Evolutionary conservation across 768 basidiomycete genomes (phyloP), one percentile per base, ranked within the genome.

Genomic region (Lentinula detonsa): DNA sequence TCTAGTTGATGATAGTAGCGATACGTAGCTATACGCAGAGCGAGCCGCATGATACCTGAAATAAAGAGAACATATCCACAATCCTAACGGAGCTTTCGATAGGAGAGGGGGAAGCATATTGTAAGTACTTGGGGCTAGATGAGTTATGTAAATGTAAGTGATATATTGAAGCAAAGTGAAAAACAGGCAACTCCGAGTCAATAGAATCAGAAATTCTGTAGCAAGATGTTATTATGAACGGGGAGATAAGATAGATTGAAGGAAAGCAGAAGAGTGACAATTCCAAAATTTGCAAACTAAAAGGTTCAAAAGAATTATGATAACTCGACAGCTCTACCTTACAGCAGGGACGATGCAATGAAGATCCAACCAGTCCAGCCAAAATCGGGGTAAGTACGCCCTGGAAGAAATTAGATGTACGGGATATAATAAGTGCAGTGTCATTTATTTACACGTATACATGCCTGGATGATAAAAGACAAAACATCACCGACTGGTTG

Each of bases 331-430:
- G n/a, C 42, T 28, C 16, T 15, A 15, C 34, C 4, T 10, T 45
- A 34, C 23, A 23, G 52, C 16, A 37, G 42, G 45, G 46, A 35
- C 43, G 48, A 35, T 59, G 46, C 23, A 28, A 57, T 57, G 28
- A 57, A 33, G 42, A 28, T 60, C 59, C 59, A 60, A 60, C 59
- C 59, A 49, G 40, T 60, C 59, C 59, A 52, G 59, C 59, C 50
- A 60, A 60, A 23, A 51, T 23, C 8, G 33, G 31, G 34, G 18
- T 40, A 11, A 37, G 35, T 52, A 18, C 3, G 37, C 39, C 28
- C 21, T 39, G 40, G 33, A 42, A 57, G 18, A 34, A 6, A 60
- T 60, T 60, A 60, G 28, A 43, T 60, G 37, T 52, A 60, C 33
- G 21, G 33, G 45, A 59, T 59, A 59, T 46, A 42, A 21, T 59